These are phyloP conservation scores for Bathelium albidoporum DNA, from an alignment of 495 filamentous ascomycete species.

Conservation along the genomic window DNA sequence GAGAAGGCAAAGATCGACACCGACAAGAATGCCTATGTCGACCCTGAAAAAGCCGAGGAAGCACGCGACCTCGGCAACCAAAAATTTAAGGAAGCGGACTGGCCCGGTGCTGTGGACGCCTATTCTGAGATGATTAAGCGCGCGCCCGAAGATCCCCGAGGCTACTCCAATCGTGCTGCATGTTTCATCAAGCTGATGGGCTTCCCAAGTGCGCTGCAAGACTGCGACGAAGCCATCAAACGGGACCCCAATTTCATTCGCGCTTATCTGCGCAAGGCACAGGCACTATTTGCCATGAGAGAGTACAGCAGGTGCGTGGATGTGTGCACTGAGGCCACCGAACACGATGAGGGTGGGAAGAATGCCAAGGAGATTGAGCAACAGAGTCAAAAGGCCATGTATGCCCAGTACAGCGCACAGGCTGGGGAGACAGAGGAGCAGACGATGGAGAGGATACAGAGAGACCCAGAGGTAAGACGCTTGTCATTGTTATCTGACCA, in stretches of 20 bases:
- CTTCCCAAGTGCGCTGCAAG: conserved; percentile 84
- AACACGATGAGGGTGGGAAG: conserved; percentile 64
- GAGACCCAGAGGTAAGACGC: conserved; percentile 74
- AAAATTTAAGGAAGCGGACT: conserved; percentile 94
- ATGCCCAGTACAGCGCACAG: conserved; percentile 75
- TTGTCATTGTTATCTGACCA: not conserved
- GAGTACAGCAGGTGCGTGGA: conserved; percentile 93
- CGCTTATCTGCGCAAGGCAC: conserved; percentile 89
- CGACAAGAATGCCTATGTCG: conserved; percentile 73
- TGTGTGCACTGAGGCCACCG: conserved; percentile 68
- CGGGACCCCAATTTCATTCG: conserved; percentile 88
- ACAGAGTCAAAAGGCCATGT: conserved; percentile 87
- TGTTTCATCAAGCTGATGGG: conserved; percentile 93
- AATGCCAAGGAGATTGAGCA: conserved; percentile 85
- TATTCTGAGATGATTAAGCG: conserved; percentile 98
- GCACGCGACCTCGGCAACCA: conserved; percentile 88
- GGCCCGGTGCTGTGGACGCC: conserved; percentile 89
- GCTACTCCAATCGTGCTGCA: conserved; percentile 93
- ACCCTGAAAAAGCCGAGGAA: conserved; percentile 86
- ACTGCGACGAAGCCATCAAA: conserved; percentile 86
- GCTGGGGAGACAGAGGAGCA: conserved; percentile 96
- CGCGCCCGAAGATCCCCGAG: conserved; percentile 80
- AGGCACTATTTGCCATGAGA: conserved; percentile 89
- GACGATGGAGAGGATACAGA: conserved; percentile 82
- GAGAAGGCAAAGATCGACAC: conserved; percentile 77